These are phyloP conservation scores for Eremomyces bilateralis DNA, from an alignment of 495 filamentous ascomycete species.

Conservation along the genomic window DNA sequence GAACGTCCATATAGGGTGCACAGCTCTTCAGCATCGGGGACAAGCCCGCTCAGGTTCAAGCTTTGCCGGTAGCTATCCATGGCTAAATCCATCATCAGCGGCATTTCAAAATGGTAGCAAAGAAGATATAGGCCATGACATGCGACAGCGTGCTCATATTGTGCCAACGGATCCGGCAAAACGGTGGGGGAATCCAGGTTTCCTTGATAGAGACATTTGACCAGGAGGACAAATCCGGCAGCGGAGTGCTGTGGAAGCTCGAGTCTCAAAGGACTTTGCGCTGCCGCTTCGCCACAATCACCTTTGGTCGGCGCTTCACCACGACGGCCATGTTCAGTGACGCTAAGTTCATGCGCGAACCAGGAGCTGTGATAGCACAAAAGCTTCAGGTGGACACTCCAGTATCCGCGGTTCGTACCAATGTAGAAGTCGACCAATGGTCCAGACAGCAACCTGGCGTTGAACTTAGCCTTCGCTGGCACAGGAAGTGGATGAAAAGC, in stretches of 20 bases:
- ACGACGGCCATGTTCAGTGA: slow-evolving; percentile 9
- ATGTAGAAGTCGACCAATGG: slow-evolving; percentile 25
- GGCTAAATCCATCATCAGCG: slow-evolving; percentile 25
- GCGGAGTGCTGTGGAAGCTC: slow-evolving; percentile 24
- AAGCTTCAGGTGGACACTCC: slow-evolving; percentile 25
- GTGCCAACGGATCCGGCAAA: slow-evolving; percentile 18
- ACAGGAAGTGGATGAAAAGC: slow-evolving; percentile 5
- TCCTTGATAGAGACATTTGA: slow-evolving; percentile 30
- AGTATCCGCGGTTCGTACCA: slow-evolving; percentile 20
- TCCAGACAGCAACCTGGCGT: slow-evolving; percentile 25
- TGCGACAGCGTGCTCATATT: slow-evolving; percentile 27
- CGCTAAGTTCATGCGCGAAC: slow-evolving; percentile 19
- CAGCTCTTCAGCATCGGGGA: slow-evolving; percentile 28
- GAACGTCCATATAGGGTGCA: slow-evolving; percentile 23
- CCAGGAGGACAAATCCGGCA: slow-evolving; percentile 26
- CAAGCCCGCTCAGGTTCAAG: slow-evolving; percentile 21
- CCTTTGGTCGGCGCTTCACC: slow-evolving; percentile 6
- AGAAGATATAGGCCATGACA: slow-evolving; percentile 28
- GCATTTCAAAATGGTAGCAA: slow-evolving; percentile 25
- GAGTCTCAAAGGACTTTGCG: slow-evolving; percentile 8
- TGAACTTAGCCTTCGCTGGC: slow-evolving; percentile 12
- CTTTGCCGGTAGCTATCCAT: slow-evolving; percentile 27
- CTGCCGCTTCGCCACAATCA: background rate
- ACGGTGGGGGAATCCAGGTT: slow-evolving; percentile 23
- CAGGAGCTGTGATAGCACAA: slow-evolving; percentile 25